phyloP scores from a whole-genome alignment of 306 rosid genomes.

The Mimosa bimucronata region DNA sequence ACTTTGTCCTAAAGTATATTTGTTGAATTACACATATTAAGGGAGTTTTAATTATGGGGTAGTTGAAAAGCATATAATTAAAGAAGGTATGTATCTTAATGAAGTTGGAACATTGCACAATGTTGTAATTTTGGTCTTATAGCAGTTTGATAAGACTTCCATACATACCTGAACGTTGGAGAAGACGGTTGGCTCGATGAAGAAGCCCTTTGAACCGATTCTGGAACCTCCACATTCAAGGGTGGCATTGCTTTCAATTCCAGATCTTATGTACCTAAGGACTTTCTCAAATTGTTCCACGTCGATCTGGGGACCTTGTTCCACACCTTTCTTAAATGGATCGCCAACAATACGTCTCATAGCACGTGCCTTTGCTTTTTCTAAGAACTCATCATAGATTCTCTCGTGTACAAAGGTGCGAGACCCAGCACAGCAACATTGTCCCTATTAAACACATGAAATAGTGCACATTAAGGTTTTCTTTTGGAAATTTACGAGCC shows the following conservation, averaged over 20 bases:
- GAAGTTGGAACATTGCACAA: too few species aligned
- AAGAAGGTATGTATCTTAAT: too few species aligned
- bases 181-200: conserved; percentile 91
- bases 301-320: conserved; percentile 99
- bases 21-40: too few species aligned
- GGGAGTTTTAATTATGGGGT: too few species aligned
- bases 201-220: conserved; percentile 84
- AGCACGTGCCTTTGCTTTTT: conserved; percentile 84
- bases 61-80: too few species aligned
- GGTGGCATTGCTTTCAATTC: conserved; percentile 71
- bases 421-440: conserved; percentile 97
- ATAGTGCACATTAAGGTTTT: not conserved
- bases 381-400: conserved; percentile 87
- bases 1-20: too few species aligned
- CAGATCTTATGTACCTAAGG: conserved; percentile 76
- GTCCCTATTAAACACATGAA: conserved; percentile 61
- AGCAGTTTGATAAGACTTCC: not conserved
- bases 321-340: conserved; percentile 88
- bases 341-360: conserved; percentile 83
- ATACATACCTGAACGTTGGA: conserved; percentile 79
- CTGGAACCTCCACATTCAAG: conserved; percentile 91
- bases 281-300: conserved; percentile 75
- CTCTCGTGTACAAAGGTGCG: conserved; percentile 91
- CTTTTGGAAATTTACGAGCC: not conserved
- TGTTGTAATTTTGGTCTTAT: too few species aligned